These are phyloP conservation scores for Barnettozyma siamensis DNA, from an alignment of 805 yeast species.

Conservation along the genomic window DNA sequence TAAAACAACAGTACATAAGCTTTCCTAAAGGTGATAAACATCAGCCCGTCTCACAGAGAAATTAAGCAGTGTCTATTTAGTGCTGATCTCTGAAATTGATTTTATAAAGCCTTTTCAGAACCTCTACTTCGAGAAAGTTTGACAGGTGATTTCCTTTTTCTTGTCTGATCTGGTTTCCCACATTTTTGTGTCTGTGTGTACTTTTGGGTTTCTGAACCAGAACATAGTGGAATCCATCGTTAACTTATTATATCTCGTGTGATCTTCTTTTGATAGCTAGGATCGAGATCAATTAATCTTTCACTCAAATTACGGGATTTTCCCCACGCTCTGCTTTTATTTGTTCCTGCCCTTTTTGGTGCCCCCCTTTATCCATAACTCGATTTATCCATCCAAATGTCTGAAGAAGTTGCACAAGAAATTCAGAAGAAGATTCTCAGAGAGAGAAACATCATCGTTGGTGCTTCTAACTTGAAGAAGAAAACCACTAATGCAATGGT, in stretches of 20 bases:
- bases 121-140: no score
- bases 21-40: no score
- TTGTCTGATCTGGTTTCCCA: constrained; percentile 1
- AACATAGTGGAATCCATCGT: not conserved
- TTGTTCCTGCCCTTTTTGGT: not conserved
- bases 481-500: constrained; percentile 76
- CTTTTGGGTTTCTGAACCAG: not conserved
- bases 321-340: no score
- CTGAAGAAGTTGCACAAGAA: constrained; percentile 48
- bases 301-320: no score
- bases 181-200: constrained; percentile 9
- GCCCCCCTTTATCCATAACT: not conserved
- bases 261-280: no score
- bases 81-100: no score
- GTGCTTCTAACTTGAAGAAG: constrained; percentile 75
- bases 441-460: constrained; percentile 81
- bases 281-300: no score
- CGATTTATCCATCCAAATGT: constrained; percentile 12
- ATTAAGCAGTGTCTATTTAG: no score
- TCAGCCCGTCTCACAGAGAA: no score
- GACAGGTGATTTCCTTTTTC: no score
- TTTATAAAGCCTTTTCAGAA: no score
- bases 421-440: constrained; percentile 82
- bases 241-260: not conserved
- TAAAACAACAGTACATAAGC: not conserved